Evolutionary conservation across 129 eudicot genomes (phyloP).

Genomic region (Chrysanthemum makinoi): DNA sequence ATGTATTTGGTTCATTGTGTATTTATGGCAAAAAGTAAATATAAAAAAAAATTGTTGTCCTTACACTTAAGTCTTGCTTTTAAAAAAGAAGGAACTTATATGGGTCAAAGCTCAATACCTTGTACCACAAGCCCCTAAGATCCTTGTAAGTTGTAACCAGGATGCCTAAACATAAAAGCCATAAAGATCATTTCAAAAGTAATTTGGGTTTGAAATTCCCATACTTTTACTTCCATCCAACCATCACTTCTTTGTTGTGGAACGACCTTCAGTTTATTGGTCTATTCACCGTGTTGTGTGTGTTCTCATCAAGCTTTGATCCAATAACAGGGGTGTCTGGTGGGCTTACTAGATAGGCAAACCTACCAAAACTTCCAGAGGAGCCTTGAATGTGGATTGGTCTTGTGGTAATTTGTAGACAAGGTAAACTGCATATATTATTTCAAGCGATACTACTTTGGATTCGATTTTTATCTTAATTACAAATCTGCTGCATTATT

Average conservation of each 20-base stretch:
- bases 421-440: no score
- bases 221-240: constrained; percentile 20
- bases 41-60: no score
- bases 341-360: not conserved
- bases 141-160: not conserved
- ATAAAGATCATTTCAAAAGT: not conserved
- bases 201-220: not conserved
- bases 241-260: constrained; percentile 12
- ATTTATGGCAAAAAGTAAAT: no score
- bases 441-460: no score
- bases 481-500: no score
- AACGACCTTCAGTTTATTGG: not conserved
- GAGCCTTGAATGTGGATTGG: no score
- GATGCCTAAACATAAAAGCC: not conserved
- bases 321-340: not conserved
- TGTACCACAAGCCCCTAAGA: not conserved
- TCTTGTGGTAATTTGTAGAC: no score
- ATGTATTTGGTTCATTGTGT: no score
- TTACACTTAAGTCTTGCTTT: no score
- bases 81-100: not conserved
- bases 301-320: not conserved
- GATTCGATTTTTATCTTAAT: no score
- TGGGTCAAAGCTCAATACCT: constrained; percentile 8
- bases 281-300: constrained; percentile 1
- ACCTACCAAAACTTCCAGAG: not conserved